phyloP scores from a whole-genome alignment of 2,329 filamentous ascomycete species.

The Gremmenia infestans region DNA sequence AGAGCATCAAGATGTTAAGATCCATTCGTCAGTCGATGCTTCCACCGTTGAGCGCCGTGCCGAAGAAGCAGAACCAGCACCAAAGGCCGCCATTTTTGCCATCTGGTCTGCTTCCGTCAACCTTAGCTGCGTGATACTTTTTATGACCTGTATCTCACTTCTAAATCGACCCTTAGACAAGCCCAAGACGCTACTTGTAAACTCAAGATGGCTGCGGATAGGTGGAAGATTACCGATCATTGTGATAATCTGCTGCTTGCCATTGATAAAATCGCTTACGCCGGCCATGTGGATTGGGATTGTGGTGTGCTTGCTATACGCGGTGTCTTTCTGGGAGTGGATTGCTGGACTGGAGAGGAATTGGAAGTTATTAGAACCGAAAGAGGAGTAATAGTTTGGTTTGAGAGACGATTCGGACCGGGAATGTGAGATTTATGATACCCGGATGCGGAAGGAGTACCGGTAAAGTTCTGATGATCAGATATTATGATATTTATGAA shows the following conservation, averaged over 20 bases:
- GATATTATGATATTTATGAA: not conserved
- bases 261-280: constrained; percentile 1
- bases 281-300: constrained; percentile 7
- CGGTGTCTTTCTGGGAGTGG: constrained; percentile 14
- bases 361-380: constrained; percentile 11
- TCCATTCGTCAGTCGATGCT: not conserved
- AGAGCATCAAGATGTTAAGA: not conserved
- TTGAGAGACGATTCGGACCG: not conserved
- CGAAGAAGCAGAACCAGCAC: not conserved
- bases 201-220: constrained; percentile 13
- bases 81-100: not conserved
- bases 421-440: not conserved
- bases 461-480: not conserved
- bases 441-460: not conserved
- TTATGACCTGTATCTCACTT: constrained; percentile 13
- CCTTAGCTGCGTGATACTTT: constrained; percentile 5
- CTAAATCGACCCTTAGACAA: constrained; percentile 13
- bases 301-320: constrained; percentile 6
- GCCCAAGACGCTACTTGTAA: constrained; percentile 10
- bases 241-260: constrained; percentile 11
- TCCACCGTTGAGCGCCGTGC: not conserved
- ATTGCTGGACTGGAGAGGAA: constrained; percentile 11
- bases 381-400: not conserved
- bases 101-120: constrained; percentile 15
- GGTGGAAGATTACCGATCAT: constrained; percentile 5